Percentiles rank a stretch among this genome's conserved stretches.
These are phyloP conservation scores for Zygosaccharomyces sapae DNA, from an alignment of 1,139 yeast species.

Conservation along the genomic window DNA sequence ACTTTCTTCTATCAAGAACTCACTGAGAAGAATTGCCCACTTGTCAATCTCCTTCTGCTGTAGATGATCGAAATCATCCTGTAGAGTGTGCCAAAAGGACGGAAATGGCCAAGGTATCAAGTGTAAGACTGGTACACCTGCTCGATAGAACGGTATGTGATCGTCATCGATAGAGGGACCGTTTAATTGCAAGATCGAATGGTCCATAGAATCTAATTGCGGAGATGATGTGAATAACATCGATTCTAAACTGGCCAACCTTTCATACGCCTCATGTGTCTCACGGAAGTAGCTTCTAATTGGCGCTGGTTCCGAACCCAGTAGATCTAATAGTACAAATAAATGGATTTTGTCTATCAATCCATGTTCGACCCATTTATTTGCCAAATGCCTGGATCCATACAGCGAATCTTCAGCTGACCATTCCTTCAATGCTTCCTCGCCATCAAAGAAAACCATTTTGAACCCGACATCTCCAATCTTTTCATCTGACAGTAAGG, in stretches of 20 bases:
- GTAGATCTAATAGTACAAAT: slow-evolving; percentile 47
- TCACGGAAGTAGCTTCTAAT: slow-evolving; percentile 46
- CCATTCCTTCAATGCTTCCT: slow-evolving; percentile 53
- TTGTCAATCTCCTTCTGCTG: slow-evolving; percentile 28
- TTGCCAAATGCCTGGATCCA: slow-evolving; percentile 51
- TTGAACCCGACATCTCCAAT: slow-evolving; percentile 41
- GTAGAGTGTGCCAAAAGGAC: slow-evolving; percentile 46
- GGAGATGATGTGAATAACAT: slow-evolving; percentile 10
- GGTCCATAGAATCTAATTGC: slow-evolving; percentile 21
- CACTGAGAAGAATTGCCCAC: slow-evolving; percentile 32
- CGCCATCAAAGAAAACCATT: slow-evolving; percentile 55
- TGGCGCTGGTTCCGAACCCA: slow-evolving; percentile 40
- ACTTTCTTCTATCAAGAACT: slow-evolving; percentile 17
- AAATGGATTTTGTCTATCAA: slow-evolving; percentile 37
- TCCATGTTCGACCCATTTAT: slow-evolving; percentile 36
- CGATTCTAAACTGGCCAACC: slow-evolving; percentile 37
- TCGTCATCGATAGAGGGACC: slow-evolving; percentile 47
- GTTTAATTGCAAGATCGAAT: slow-evolving; percentile 18
- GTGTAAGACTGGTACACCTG: slow-evolving; percentile 48
- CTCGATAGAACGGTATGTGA: slow-evolving; percentile 47
- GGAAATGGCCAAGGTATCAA: slow-evolving; percentile 51
- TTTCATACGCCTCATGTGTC: slow-evolving; percentile 41
- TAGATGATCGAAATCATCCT: slow-evolving; percentile 35
- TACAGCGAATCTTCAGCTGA: slow-evolving; percentile 48
- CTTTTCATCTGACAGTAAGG: slow-evolving; percentile 7